phyloP scores from a whole-genome alignment of 805 yeast genomes.

The Spathaspora gorwiae region DNA sequence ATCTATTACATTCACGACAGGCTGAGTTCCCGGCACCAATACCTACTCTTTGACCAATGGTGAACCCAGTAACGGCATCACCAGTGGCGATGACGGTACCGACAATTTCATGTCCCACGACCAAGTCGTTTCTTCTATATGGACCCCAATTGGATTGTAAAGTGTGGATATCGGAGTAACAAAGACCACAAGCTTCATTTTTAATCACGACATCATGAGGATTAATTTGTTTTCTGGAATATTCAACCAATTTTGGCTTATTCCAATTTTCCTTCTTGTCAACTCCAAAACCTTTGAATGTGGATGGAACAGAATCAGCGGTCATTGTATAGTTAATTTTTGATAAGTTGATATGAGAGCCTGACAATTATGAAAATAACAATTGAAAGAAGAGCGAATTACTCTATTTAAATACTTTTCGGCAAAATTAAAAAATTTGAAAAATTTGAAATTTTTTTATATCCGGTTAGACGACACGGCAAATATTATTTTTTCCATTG shows the following conservation, averaged over 20 bases:
- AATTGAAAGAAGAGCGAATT: neutral
- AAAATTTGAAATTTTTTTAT: too few species aligned
- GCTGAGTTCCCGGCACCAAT: constrained; percentile 66
- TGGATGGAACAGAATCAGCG: constrained; percentile 6
- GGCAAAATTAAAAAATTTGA: neutral
- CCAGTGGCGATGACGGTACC: constrained; percentile 65
- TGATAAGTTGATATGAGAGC: neutral
- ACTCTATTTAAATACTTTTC: neutral
- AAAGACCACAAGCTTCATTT: constrained; percentile 59
- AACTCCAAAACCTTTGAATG: constrained; percentile 27
- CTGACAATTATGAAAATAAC: too few species aligned
- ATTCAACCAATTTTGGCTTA: constrained; percentile 28
- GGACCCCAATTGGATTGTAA: constrained; percentile 51
- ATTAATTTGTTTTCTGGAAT: constrained; percentile 20
- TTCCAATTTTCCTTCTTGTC: constrained; percentile 26
- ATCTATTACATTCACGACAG: constrained; percentile 61
- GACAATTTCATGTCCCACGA: constrained; percentile 63
- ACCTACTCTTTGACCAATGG: constrained; percentile 74
- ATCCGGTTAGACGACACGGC: too few species aligned
- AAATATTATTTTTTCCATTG: too few species aligned
- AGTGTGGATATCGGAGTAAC: constrained; percentile 60
- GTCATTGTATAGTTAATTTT: constrained; percentile 3
- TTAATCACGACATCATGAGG: constrained; percentile 50
- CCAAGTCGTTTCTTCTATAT: constrained; percentile 29
- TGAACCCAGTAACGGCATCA: constrained; percentile 43